These are phyloP conservation scores for Solanum ossicruentum DNA, from an alignment of 257 asterid species.

Conservation along the genomic window DNA sequence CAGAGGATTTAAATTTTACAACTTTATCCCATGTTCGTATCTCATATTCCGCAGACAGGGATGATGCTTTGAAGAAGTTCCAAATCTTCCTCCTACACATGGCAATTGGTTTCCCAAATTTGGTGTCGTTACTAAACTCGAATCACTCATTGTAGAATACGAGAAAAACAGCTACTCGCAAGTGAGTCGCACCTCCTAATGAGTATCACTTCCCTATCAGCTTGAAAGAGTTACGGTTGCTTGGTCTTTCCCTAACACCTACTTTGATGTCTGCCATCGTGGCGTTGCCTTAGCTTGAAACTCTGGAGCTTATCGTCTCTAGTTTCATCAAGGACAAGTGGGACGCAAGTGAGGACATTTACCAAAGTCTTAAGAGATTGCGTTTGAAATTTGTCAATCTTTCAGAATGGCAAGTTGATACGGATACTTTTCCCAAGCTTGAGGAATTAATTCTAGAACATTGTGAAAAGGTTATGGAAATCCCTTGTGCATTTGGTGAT, in stretches of 20 bases:
- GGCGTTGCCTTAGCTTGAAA: neutral
- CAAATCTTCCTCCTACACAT: neutral
- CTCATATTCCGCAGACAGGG: no score
- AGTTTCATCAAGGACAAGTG: neutral
- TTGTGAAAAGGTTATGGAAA: neutral
- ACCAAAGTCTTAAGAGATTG: neutral
- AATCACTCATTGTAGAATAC: neutral
- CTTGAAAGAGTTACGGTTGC: neutral
- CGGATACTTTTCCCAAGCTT: neutral
- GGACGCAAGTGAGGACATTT: neutral
- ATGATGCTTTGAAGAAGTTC: no score
- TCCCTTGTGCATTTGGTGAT: no score
- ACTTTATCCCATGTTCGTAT: no score
- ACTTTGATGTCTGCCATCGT: neutral
- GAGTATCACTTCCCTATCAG: neutral
- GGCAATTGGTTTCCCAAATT: neutral
- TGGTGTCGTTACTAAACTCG: neutral
- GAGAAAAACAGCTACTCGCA: no score
- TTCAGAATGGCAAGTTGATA: neutral
- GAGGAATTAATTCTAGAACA: neutral
- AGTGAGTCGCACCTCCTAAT: no score
- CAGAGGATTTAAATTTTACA: no score
- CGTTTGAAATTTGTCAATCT: neutral
- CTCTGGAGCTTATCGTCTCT: neutral
- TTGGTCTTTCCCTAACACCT: neutral